Base-by-base conservation (phyloP, 73 alveolate species). In the Effrenium voratum region DNA sequence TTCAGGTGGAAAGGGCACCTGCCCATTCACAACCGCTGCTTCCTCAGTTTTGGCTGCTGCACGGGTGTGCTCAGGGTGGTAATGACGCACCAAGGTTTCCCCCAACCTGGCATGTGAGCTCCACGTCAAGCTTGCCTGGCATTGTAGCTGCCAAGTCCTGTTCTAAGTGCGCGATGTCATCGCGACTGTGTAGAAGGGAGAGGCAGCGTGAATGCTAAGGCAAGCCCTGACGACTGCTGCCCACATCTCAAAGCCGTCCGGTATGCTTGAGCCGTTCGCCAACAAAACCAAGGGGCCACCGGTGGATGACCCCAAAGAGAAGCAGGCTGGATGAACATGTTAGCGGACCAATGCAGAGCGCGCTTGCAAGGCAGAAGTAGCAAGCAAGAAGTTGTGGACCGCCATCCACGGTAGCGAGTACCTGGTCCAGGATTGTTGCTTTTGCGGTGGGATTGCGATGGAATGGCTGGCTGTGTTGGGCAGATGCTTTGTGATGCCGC, bases 91-190 rank as follows among this genome's bases (percentile, higher is more conserved):
- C 26, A 10, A 46, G 59, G 52, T 70, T 68, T 40, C 97, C 97
- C 5, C 97, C 97, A 50, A 90, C 97, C n/a, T 90, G 97, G 97
- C 97, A 90, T 47, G 87, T 70, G 44, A n/a, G 72, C 10, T 90
- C 97, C 46, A 90, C 88, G 26, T 41, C 86, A 8, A 88, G 95
- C 55, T 44, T 90, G 40, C 86, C 96, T 15, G 72, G 92, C 70
- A 44, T n/a, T n/a, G n/a, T n/a, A n/a, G n/a, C n/a, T n/a, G n/a
- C n/a, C n/a, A n/a, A n/a, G n/a, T n/a, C n/a, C n/a, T n/a, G n/a
- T n/a, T n/a, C n/a, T n/a, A n/a, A n/a, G n/a, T n/a, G n/a, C n/a
- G n/a, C n/a, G n/a, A n/a, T n/a, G n/a, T n/a, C n/a, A n/a, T n/a
- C n/a, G n/a, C n/a, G n/a, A n/a, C n/a, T n/a, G n/a, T n/a, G n/a